A percentile compares a stretch with the other conserved stretches of the same genome.
Evolutionary conservation across 345 rosid species (phyloP).

Genomic region (Populus davidiana): DNA sequence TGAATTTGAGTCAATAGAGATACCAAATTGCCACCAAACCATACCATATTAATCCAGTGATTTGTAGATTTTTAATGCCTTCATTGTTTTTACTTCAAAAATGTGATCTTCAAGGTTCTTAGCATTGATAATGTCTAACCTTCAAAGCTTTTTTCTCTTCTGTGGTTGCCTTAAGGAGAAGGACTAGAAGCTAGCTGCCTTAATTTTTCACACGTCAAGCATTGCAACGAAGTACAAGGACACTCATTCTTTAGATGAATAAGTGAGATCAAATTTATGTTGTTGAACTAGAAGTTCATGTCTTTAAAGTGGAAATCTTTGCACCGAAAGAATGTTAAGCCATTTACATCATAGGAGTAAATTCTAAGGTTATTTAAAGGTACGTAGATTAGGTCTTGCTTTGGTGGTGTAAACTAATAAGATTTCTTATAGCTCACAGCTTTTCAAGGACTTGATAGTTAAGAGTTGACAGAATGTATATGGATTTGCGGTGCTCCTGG

Average conservation of each 20-base stretch:
- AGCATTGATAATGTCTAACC: no score
- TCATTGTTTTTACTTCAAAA: no score
- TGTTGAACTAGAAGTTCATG: conserved; percentile 14
- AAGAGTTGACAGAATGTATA: not conserved
- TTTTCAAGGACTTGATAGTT: not conserved
- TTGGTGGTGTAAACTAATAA: not conserved
- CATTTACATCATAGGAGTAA: not conserved
- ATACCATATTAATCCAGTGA: no score
- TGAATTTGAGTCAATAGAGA: no score
- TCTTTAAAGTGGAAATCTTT: conserved; percentile 23
- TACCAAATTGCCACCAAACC: no score
- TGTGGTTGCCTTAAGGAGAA: not conserved
- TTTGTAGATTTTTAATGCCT: no score
- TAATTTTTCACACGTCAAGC: conserved; percentile 8
- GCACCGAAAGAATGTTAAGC: conserved; percentile 29
- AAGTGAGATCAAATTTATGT: conserved; percentile 5
- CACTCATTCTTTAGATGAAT: conserved; percentile 20
- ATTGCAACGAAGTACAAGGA: conserved; percentile 1
- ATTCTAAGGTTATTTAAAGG: conserved; percentile 17
- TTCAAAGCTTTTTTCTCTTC: not conserved
- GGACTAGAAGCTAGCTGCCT: not conserved
- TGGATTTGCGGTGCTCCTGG: conserved; percentile 14
- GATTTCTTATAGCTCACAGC: not conserved
- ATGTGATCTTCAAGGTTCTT: no score
- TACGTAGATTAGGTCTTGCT: not conserved